Base-by-base conservation (phyloP, 495 filamentous ascomycete genomes). In the Lentithecium fluviatile region DNA sequence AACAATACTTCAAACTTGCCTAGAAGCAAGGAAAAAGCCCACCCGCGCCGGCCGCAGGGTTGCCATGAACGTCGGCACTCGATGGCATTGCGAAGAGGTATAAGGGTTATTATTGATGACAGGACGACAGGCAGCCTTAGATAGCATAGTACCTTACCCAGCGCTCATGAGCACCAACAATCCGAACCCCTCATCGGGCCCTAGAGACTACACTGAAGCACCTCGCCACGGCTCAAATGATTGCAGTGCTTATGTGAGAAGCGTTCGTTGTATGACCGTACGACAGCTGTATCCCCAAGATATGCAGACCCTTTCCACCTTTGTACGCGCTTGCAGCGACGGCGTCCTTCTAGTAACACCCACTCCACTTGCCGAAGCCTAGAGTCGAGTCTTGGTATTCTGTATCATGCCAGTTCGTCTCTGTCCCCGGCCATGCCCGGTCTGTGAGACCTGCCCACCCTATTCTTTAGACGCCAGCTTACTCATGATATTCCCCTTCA, bases 201-300 rank as follows among this genome's bases (percentile, higher is more conserved):
- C 46, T 49, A 4, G 23, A 4, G 23, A 19, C 4, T 49, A 10
- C 2, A 49, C 46, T 49, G 15, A 49, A 49, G 13, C 46, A 49
- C 46, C 17, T 49, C 15, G 7, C 46, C 46, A 3, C 46, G 2
- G 46, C 46, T 19, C 49, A 34, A 25, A 17, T 34, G 29, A 52
- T 32, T 52, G 49, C 49, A 52, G 49, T 52, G 24, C 26, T 34
- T n/a, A 52, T 52, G 49, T 19, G 20, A 52, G 49, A n/a, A 34
- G 26, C 29, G 49, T 37, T 52, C 10, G 26, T 32, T 37, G 49
- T 52, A 34, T 52, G 20, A 37, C 49, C 23, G 49, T 52, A 36
- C 49, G 29, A 52, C 29, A 52, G 49, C 49, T 52, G 49, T 36
- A 52, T 34, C 49, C 24, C 24, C 13, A 52, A 52, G 49, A 52